Evolutionary conservation across 148 eudicot species (phyloP).

Genomic region (Rhododendron williamsianum): DNA sequence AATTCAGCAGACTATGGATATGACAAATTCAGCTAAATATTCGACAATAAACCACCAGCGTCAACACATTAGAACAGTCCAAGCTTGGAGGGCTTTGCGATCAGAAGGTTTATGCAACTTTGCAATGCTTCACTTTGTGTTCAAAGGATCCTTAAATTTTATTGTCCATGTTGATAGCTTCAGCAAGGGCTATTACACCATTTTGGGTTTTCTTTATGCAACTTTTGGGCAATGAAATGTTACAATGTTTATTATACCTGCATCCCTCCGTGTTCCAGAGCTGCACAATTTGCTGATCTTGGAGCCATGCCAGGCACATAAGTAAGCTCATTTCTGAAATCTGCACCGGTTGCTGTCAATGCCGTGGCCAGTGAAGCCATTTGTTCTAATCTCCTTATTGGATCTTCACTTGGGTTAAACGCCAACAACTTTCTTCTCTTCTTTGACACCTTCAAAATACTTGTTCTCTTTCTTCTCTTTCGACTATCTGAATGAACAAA

Average conservation of each 20-base stretch:
- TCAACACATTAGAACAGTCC: background rate
- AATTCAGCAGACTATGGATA: background rate
- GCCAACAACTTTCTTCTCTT: slow-evolving; percentile 83
- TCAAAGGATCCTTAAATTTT: background rate
- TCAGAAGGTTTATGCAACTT: background rate
- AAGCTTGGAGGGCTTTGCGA: background rate
- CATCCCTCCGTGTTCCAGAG: slow-evolving; percentile 80
- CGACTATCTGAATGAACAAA: slow-evolving; percentile 28
- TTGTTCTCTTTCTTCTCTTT: slow-evolving; percentile 56
- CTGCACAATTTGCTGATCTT: slow-evolving; percentile 62
- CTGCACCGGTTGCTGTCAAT: slow-evolving; percentile 59
- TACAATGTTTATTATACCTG: slow-evolving; percentile 43
- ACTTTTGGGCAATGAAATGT: background rate
- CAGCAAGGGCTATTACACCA: background rate
- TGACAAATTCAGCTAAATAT: background rate
- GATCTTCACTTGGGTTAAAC: slow-evolving; percentile 67
- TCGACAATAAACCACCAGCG: background rate
- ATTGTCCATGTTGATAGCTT: background rate
- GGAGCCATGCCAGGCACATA: slow-evolving; percentile 85
- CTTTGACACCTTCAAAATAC: slow-evolving; percentile 41
- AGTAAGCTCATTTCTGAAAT: slow-evolving; percentile 78
- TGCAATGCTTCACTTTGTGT: background rate
- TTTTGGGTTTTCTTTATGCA: background rate
- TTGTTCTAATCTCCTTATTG: slow-evolving; percentile 61
- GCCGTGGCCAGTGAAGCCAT: slow-evolving; percentile 97